Percentiles rank a stretch among this genome's conserved stretches.
Evolutionary conservation across 2,329 filamentous ascomycete species (phyloP).

Genomic region (Sporothrix brunneoviolacea): DNA sequence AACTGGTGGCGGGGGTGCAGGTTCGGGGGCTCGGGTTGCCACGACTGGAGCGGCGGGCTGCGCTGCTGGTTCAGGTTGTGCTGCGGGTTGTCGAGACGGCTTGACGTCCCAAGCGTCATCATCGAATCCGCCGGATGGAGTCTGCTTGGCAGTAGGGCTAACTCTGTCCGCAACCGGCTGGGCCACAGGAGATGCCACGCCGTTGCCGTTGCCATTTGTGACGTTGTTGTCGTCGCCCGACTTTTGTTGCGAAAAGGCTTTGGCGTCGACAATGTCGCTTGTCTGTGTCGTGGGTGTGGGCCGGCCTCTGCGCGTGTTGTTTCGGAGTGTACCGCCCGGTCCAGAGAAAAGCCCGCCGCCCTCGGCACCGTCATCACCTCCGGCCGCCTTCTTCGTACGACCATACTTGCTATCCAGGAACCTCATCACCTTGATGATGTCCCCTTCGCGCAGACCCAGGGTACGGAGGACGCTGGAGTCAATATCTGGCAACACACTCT

Average conservation of each 20-base stretch:
- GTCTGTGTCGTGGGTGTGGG: slow-evolving; percentile 82
- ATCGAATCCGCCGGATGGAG: slow-evolving; percentile 61
- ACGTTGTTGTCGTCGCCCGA: slow-evolving; percentile 29
- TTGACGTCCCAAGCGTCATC: slow-evolving; percentile 98
- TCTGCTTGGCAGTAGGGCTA: slow-evolving; percentile 2
- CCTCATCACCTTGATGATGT: slow-evolving; percentile 94
- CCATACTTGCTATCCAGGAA: slow-evolving; percentile 73
- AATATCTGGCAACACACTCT: slow-evolving; percentile 85
- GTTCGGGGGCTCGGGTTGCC: slow-evolving; percentile 32
- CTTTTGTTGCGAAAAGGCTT: slow-evolving; percentile 66
- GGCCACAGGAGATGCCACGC: slow-evolving; percentile 29
- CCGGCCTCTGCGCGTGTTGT: slow-evolving; percentile 89
- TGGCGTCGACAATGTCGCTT: slow-evolving; percentile 79
- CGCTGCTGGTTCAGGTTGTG: slow-evolving; percentile 30
- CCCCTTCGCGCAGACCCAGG: slow-evolving; percentile 88
- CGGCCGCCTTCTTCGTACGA: slow-evolving; percentile 55
- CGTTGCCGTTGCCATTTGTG: slow-evolving; percentile 27
- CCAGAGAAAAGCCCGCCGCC: slow-evolving; percentile 77
- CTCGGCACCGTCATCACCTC: slow-evolving; percentile 50
- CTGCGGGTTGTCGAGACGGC: slow-evolving; percentile 56
- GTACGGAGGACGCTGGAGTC: slow-evolving; percentile 75
- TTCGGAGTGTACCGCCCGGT: slow-evolving; percentile 80
- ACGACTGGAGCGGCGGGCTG: slow-evolving; percentile 31
- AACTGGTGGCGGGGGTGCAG: slow-evolving; percentile 28
- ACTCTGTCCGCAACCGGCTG: slow-evolving; percentile 16